Base-by-base conservation (phyloP, 208 protist genomes). In the Trypanosoma lewisi region DNA sequence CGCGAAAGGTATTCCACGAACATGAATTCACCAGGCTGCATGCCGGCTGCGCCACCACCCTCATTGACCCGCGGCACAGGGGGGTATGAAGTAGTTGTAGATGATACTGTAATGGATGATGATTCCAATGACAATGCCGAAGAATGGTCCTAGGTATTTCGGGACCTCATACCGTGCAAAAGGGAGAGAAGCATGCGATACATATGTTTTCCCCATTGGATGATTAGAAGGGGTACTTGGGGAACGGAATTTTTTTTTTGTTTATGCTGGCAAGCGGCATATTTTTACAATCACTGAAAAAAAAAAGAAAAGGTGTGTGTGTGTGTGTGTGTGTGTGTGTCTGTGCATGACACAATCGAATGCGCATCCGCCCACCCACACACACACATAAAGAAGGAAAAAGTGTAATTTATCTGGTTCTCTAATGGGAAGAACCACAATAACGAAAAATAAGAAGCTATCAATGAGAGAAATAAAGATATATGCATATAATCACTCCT, bases 1-100 rank as follows among this genome's bases (percentile, higher is more conserved):
- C n/a, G n/a, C 6, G 9, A 11, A 21, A 44, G 14, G 14, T 45
- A 9, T 55, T 6, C 33, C 33, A n/a, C 28, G 1, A 41, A 9
- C 42, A 6, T 31, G 12, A 33, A 39, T 44, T 53, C 49, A 9
- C 37, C 60, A 7, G 37, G 28, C 19, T 16, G 36, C 14, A 5
- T 57, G 4, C 60, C 48, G 7, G 50, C 61, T 1, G 61, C 61
- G 1, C 61, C 61, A 41, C 61, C 61, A 0, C 61, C 61, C 12
- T 66, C 61, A 14, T 42, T 66, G 34, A 28, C 34, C 9, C 44
- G 50, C 11, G 51, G 49, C 17, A 7, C 54, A 3, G 53, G 62
- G 4, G 42, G 3, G 7, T n/a, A n/a, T n/a, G 63, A 53, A n/a
- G 6, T 6, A 27, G 36, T 30, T 9, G 37, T 42, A 4, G 53